Percentiles rank a stretch among this genome's conserved stretches.
Evolutionary conservation across 768 basidiomycete genomes (phyloP).

Genomic region (Harrya chromipes): DNA sequence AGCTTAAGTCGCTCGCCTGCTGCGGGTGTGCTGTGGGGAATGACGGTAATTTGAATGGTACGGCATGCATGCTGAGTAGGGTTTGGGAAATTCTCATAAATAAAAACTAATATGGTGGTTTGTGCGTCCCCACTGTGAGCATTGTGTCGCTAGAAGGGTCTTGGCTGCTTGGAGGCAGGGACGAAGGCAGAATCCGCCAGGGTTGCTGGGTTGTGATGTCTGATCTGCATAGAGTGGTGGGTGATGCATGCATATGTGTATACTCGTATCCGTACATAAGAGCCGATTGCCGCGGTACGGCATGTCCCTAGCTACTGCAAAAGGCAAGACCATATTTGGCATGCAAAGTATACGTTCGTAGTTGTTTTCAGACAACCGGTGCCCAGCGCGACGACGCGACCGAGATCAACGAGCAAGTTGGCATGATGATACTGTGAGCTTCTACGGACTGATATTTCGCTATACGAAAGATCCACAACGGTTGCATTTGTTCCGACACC

Average conservation of each 20-base stretch:
- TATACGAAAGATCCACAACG: slow-evolving; percentile 19
- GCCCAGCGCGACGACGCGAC: slow-evolving; percentile 5
- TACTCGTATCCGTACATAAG: too few species aligned
- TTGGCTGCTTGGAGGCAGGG: slow-evolving; percentile 1
- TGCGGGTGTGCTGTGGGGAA: slow-evolving; percentile 1
- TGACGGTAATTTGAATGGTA: slow-evolving; percentile 4
- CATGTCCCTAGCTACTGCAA: slow-evolving; percentile 22
- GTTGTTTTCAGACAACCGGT: not conserved
- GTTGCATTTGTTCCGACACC: slow-evolving; percentile 27
- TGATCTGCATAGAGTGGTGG: too few species aligned
- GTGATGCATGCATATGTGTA: too few species aligned
- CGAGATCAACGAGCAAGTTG: slow-evolving; percentile 16
- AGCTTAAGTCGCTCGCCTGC: slow-evolving; percentile 2
- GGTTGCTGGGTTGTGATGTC: too few species aligned
- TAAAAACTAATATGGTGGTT: slow-evolving; percentile 9
- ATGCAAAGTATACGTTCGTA: slow-evolving; percentile 17
- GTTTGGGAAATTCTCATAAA: slow-evolving; percentile 13
- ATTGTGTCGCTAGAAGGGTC: not conserved
- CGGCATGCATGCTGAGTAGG: not conserved
- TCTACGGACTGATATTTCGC: slow-evolving; percentile 11
- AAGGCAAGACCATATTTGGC: slow-evolving; percentile 24
- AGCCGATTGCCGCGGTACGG: slow-evolving; percentile 31
- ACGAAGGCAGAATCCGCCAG: not conserved
- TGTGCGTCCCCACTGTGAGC: slow-evolving; percentile 1
- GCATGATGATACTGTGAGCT: not conserved